Base-by-base conservation (phyloP, 2,329 filamentous ascomycete genomes). In the Lecanicillium sp. region DNA sequence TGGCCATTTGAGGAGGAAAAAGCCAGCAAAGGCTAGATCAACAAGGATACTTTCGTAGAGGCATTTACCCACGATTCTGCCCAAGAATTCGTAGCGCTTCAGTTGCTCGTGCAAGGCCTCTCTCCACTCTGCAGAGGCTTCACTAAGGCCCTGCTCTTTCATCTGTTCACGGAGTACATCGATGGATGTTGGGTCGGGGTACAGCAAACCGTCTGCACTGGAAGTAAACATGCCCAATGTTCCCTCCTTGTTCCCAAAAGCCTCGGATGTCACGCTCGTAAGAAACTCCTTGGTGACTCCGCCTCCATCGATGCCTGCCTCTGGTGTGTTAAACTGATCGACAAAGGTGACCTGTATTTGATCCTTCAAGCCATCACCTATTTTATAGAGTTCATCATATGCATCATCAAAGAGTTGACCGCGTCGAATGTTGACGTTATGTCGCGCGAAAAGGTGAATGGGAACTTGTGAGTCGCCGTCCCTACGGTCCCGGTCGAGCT, bases 211-310 rank as follows among this genome's bases (percentile, higher is more conserved):
- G 48, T 90, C 80, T 44, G 85, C 81, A 54, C 94, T 98, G 37
- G 87, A 80, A 5, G 80, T 67, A 53, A 98, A 98, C 54, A 94
- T 73, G 30, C 73, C 69, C 2, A 48, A 34, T 3, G 45, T 46
- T 11, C 43, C 42, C 13, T 74, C 64, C 2, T 67, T 64, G 15
- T 67, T 64, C 3, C 73, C 74, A 54, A 96, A 94, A 0, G 88
- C 88, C 57, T 95, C 85, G 15, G 74, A 80, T 2, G 87, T 94
- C 35, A 95, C 78, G 45, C 85, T 92, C 1, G 82, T 95, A 11
- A 98, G 69, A 45, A 98, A 98, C 53, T 98, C 92, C 51, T 98
- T 98, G 2, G 90, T 95, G 8, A 98, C 92, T 45, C 92, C 92
- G 8, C 92, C 92, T 1, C 92, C 92, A 54, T 98, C 92, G 40